phyloP scores from a whole-genome alignment of 306 rosid species.

The Begonia peltatifolia region DNA sequence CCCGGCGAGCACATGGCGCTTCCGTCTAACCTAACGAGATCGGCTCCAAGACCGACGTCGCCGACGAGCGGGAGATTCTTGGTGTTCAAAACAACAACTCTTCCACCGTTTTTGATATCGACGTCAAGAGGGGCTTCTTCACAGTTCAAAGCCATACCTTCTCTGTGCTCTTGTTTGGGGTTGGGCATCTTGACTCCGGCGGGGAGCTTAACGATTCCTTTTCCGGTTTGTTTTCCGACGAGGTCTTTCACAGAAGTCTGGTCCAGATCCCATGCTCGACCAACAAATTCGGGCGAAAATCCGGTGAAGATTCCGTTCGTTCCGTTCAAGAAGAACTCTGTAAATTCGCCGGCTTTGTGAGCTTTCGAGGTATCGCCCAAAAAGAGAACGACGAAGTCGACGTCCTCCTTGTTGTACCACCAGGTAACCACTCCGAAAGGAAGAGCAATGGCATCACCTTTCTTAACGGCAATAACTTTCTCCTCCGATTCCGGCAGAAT shows the following conservation, averaged over 20 bases:
- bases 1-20: slow-evolving; percentile 37
- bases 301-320: slow-evolving; percentile 65
- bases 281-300: slow-evolving; percentile 53
- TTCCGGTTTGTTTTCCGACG: slow-evolving; percentile 35
- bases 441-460: slow-evolving; percentile 77
- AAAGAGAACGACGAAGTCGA: slow-evolving; percentile 57
- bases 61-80: slow-evolving; percentile 76
- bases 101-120: slow-evolving; percentile 58
- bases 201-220: slow-evolving; percentile 5
- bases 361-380: slow-evolving; percentile 65
- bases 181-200: slow-evolving; percentile 29
- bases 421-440: slow-evolving; percentile 78
- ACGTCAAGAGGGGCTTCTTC: slow-evolving; percentile 70
- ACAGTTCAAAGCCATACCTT: slow-evolving; percentile 62
- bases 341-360: slow-evolving; percentile 74
- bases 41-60: slow-evolving; percentile 67
- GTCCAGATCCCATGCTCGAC: slow-evolving; percentile 70
- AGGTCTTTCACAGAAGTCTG: slow-evolving; percentile 36
- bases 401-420: slow-evolving; percentile 67
- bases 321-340: slow-evolving; percentile 52
- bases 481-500: slow-evolving; percentile 62
- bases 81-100: slow-evolving; percentile 70
- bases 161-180: slow-evolving; percentile 37
- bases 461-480: slow-evolving; percentile 57
- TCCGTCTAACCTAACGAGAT: slow-evolving; percentile 66